These are phyloP conservation scores for Tirmania nivea DNA, from an alignment of 495 filamentous ascomycete genomes.

Conservation along the genomic window DNA sequence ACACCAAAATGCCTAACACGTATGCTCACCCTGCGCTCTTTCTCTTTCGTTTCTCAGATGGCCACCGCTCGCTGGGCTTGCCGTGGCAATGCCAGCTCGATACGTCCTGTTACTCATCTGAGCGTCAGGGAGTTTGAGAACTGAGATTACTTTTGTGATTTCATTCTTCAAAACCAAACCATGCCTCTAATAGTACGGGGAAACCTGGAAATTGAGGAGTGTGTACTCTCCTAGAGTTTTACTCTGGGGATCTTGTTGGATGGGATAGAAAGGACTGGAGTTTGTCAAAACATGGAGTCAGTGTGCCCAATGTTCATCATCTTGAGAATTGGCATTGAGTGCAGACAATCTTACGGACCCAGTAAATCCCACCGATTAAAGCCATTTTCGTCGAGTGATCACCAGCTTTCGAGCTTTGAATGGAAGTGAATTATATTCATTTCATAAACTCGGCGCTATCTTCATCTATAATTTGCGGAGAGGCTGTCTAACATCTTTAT, in stretches of 20 bases:
- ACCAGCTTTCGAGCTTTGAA: background rate
- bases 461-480: slow-evolving; percentile 40
- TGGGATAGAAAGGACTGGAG: slow-evolving; percentile 30
- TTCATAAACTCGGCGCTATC: slow-evolving; percentile 80
- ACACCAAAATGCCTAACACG: slow-evolving; percentile 15
- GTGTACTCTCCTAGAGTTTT: slow-evolving; percentile 24
- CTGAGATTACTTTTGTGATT: slow-evolving; percentile 70
- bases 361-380: slow-evolving; percentile 53
- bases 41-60: slow-evolving; percentile 3
- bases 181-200: slow-evolving; percentile 22
- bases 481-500: slow-evolving; percentile 39
- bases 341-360: slow-evolving; percentile 1
- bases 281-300: slow-evolving; percentile 3
- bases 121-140: slow-evolving; percentile 29
- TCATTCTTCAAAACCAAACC: slow-evolving; percentile 77
- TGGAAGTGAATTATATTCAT: slow-evolving; percentile 22
- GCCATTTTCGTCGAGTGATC: slow-evolving; percentile 42
- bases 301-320: slow-evolving; percentile 5
- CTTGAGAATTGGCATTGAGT: background rate
- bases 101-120: slow-evolving; percentile 39
- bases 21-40: slow-evolving; percentile 6
- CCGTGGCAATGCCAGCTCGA: slow-evolving; percentile 49
- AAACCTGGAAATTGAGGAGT: slow-evolving; percentile 7
- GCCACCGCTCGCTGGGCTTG: slow-evolving; percentile 15
- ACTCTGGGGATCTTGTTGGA: slow-evolving; percentile 56